These are phyloP conservation scores for Leishmania guyanensis DNA, from an alignment of 208 protist species.

Conservation along the genomic window DNA sequence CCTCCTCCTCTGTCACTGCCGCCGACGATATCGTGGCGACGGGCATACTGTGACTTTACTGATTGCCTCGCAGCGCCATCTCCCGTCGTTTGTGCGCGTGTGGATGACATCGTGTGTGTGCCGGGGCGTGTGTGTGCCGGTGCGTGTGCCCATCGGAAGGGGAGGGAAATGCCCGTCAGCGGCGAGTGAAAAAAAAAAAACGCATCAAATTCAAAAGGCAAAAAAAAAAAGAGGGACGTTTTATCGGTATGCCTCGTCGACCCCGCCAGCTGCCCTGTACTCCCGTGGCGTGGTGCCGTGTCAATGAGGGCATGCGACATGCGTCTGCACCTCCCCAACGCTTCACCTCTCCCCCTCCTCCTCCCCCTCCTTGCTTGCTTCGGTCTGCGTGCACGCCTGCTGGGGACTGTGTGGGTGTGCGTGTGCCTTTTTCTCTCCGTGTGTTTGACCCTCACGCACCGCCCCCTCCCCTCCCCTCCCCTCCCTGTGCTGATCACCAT, in stretches of 20 bases:
- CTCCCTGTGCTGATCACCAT: neutral
- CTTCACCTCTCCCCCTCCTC: neutral
- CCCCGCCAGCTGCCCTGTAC: too few relatives aligned
- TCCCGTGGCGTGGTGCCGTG: neutral
- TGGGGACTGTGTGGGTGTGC: neutral
- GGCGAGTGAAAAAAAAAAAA: neutral
- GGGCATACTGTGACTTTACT: too few relatives aligned
- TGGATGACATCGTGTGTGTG: neutral
- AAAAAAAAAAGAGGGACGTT: neutral
- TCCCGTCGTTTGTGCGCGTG: neutral
- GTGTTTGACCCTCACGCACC: neutral
- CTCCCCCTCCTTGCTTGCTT: neutral
- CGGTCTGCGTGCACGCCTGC: neutral
- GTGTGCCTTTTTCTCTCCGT: neutral
- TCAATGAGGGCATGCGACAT: neutral
- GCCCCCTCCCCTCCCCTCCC: neutral
- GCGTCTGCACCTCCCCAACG: neutral
- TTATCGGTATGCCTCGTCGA: neutral
- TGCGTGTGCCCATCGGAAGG: neutral
- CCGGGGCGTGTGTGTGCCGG: neutral
- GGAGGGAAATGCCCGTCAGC: neutral
- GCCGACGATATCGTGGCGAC: too few relatives aligned
- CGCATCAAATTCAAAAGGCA: neutral
- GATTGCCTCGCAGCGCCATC: too few relatives aligned
- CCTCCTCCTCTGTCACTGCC: too few relatives aligned